Evolutionary conservation across 352 stramenopile genomes (phyloP), one percentile per base, ranked within the genome.

Genomic region (Phytophthora macrochlamydospora): DNA sequence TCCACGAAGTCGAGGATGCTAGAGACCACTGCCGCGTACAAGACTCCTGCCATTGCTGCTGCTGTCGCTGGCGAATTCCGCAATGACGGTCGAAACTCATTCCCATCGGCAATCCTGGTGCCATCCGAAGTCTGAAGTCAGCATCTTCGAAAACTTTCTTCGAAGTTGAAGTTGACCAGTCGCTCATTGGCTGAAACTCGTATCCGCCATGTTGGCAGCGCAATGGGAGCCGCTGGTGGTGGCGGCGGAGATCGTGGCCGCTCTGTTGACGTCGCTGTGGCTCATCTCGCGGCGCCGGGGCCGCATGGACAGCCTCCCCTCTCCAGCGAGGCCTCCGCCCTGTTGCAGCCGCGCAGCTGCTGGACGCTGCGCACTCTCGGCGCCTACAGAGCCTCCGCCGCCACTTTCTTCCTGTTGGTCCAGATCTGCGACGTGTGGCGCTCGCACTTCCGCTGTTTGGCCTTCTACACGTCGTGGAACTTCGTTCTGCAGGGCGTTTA

Each of bases 401-500:
- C 67, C 8, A 67, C 54, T 3, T 93, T 91, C 62, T 93, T 89
- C 61, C 44, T 79, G 0, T 24, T 80, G 33, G 59, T 92, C 31
- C 82, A 91, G 56, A 28, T 79, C 24, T 87, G 76, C 70, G 82
- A 95, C 57, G 31, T 92, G 3, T 80, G 79, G 43, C 79, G 83
- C 44, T 85, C 87, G 13, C 32, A 50, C 8, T 65, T 63, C 33
- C 66, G 67, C 35, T 92, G 87, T 46, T 59, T 93, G 51, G 64
- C 65, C 50, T 93, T 95, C 63, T 95, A 91, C 71, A 95, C 87
- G 42, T 91, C 83, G n/a, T 95, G 87, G 87, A 95, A 95, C 65
- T 92, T 93, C 46, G 75, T 90, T n/a, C 62, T 78, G 2, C 85
- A 95, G 58, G 82, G 81, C 46, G 43, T 54, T 32, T 93, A 93